Base-by-base conservation (phyloP, 257 asterid species). In the Plantago major region DNA sequence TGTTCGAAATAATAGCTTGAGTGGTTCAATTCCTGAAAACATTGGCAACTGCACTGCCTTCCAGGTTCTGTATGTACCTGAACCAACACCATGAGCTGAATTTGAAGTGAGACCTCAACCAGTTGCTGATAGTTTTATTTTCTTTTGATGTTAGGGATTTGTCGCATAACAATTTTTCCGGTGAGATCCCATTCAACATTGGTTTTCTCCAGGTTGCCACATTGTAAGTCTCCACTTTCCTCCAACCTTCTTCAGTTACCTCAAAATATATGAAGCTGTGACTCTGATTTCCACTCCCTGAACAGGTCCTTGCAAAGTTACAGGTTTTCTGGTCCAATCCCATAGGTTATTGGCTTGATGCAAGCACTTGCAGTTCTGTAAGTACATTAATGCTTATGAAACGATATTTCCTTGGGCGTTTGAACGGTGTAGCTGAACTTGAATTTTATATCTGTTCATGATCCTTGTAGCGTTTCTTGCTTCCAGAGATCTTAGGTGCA, bases 151-250 rank as follows among this genome's bases (percentile, higher is more conserved):
- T 58, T 64, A 89, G 99, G 89, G 99, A 93, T 66, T 71, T 93
- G 79, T 93, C 99, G 0, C 89, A 89, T 63, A 93, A 93, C 74
- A 78, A 82, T 38, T 77, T 93, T 28, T 67, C 79, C 0, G 99
- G 94, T 7, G 87, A 85, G 74, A 89, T 93, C 59, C 99, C 99
- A 4, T 93, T 87, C 82, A 87, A 93, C 67, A 87, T 93, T 43
- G 99, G 99, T 13, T 93, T 93, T 77, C 90, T 93, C 73, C 99
- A 93, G 87, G 96, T 93, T 58, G 99, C 99, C 28, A 93, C 99
- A 40, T 69, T 93, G 99, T 93, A 77, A 87, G 97, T 69, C 43
- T 62, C 30, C 47, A 50, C 48, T 15, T 7, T 7, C 13, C 1
- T 33, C 66, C 12, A 43, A 19, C 5, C 14, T 83, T 52, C 0